Conservation (phyloP, 2,329 filamentous ascomycete species). For the Aspergillus sp. region DNA sequence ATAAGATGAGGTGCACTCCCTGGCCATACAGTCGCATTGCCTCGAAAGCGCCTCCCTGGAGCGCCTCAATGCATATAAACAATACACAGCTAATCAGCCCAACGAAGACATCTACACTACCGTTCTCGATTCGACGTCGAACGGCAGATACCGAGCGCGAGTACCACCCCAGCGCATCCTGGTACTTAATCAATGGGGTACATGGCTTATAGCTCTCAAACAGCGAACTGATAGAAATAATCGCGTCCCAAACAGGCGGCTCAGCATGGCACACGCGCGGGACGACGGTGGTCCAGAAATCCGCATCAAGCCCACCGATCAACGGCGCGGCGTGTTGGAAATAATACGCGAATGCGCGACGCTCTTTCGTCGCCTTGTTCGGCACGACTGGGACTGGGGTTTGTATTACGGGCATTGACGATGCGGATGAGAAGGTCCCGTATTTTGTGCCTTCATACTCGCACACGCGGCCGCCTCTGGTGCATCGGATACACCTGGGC, state of each 20-base stretch:
- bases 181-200: slow-evolving; percentile 19
- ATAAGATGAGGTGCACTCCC: slow-evolving; percentile 24
- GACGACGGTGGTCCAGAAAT: slow-evolving; percentile 38
- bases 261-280: slow-evolving; percentile 37
- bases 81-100: slow-evolving; percentile 32
- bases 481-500: slow-evolving; percentile 33
- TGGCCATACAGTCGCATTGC: slow-evolving; percentile 28
- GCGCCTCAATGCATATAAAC: slow-evolving; percentile 35
- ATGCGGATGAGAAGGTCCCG: slow-evolving; percentile 5
- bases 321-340: slow-evolving; percentile 31
- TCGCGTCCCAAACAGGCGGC: slow-evolving; percentile 41
- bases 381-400: slow-evolving; percentile 21
- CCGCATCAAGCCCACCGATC: slow-evolving; percentile 34
- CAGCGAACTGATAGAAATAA: slow-evolving; percentile 37
- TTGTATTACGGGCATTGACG: slow-evolving; percentile 4
- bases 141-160: slow-evolving; percentile 30
- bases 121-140: slow-evolving; percentile 24
- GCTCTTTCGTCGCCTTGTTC: slow-evolving; percentile 31
- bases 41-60: slow-evolving; percentile 26
- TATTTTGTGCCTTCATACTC: slow-evolving; percentile 26
- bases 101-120: slow-evolving; percentile 24
- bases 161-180: slow-evolving; percentile 33
- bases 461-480: slow-evolving; percentile 34
- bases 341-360: slow-evolving; percentile 41
- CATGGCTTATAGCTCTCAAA: slow-evolving; percentile 29